Conservation (phyloP, 306 rosid species). For the Quercus variabilis region DNA sequence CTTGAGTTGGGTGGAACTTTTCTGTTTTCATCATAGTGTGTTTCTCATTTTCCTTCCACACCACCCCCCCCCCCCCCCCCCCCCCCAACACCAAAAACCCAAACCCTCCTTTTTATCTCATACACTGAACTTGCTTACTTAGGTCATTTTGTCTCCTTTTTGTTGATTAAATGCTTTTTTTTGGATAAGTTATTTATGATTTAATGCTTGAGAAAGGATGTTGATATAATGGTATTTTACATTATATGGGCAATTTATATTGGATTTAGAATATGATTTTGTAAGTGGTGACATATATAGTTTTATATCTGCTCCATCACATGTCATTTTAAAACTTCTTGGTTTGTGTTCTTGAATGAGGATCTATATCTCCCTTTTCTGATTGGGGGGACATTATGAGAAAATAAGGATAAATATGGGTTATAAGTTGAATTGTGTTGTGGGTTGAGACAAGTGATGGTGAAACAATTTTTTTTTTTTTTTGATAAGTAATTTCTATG, state of each 20-base stretch:
- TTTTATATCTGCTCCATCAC: not conserved
- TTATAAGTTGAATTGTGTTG: too few species aligned
- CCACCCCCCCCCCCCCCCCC: too few species aligned
- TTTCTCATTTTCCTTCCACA: not conserved
- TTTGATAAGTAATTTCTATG: too few species aligned
- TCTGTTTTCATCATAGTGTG: not conserved
- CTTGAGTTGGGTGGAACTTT: not conserved
- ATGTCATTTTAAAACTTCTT: not conserved
- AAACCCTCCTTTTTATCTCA: not conserved
- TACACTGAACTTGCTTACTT: not conserved
- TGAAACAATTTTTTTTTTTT: not conserved
- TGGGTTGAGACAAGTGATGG: not conserved
- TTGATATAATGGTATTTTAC: not conserved
- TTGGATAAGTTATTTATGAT: not conserved
- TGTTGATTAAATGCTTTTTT: not conserved
- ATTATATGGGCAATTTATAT: not conserved
- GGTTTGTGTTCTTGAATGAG: not conserved
- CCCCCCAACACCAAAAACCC: too few species aligned
- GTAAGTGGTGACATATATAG: not conserved
- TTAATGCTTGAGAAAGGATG: not conserved
- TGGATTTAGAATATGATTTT: not conserved
- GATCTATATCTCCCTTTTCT: not conserved
- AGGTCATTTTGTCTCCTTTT: not conserved
- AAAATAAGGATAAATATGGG: too few species aligned
- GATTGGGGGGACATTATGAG: not conserved